A percentile compares a stretch with the other conserved stretches of the same genome.
These are phyloP conservation scores for Blastomyces gilchristii DNA, from an alignment of 2,329 filamentous ascomycete species.

Conservation along the genomic window DNA sequence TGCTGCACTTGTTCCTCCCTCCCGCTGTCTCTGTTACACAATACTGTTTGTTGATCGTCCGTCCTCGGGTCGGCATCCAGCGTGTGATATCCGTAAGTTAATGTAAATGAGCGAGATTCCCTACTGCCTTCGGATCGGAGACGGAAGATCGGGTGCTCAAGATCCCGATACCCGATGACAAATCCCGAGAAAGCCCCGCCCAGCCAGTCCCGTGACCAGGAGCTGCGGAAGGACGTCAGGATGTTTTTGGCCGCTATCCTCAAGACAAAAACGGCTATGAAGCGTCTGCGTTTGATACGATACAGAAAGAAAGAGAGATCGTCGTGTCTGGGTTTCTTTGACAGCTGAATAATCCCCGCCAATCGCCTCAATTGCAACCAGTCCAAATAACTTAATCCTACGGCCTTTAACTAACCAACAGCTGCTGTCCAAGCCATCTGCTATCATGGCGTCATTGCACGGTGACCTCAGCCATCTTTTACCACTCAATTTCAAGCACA, in stretches of 20 bases:
- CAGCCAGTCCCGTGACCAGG: neutral
- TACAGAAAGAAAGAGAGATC: neutral
- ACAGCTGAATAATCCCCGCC: neutral
- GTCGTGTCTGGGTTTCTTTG: neutral
- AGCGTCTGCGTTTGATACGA: too few relatives aligned
- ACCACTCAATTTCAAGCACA: conserved; percentile 71
- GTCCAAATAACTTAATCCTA: neutral
- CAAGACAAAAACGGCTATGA: too few relatives aligned
- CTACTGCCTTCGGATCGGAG: neutral
- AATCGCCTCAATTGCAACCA: neutral
- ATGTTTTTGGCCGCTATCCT: neutral
- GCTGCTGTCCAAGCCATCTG: neutral
- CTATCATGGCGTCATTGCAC: conserved; percentile 45
- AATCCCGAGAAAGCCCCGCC: neutral
- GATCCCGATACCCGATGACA: neutral
- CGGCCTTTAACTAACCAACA: neutral
- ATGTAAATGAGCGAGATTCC: neutral
- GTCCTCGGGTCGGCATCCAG: too few relatives aligned
- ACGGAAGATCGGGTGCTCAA: neutral
- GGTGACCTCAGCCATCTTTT: conserved; percentile 63
- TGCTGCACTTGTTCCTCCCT: neutral
- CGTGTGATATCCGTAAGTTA: too few relatives aligned
- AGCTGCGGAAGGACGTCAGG: too few relatives aligned
- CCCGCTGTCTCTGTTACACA: too few relatives aligned
- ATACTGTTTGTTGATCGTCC: too few relatives aligned